Evolutionary conservation across 305 asterid genomes (phyloP), one percentile per base, ranked within the genome.

Genomic region (Fraxinus paxiana): DNA sequence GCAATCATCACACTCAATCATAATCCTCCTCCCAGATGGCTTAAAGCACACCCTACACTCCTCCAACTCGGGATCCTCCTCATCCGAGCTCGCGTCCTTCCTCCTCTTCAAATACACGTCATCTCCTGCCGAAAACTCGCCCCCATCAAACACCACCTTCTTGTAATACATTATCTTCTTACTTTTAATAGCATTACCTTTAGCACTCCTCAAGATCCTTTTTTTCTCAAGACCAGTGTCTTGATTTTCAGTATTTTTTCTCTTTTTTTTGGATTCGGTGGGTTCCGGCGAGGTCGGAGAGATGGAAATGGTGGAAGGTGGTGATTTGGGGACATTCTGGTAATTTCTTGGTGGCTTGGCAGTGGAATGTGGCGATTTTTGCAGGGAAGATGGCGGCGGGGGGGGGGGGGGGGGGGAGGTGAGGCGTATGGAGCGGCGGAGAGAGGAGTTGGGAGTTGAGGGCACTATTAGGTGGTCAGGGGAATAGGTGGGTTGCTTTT

Each of bases 1-100:
- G 81, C 99, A 96, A 77, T 92, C 96, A 77, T 94, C 99, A 80
- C 98, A 96, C 84, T 96, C 99, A 59, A 94, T 88, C 98, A 94
- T 90, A 75, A 94, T 63, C 54, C 82, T 85, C 79, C 31, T 87
- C 71, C 97, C 97, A 54, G 92, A 87, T 33, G 92, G 89, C 91
- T 85, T 92, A 59, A 92, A 92, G 77, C 99, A 94, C 71, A 92
- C 87, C 82, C 93, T 83, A 80, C 98, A 96, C 83, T 94, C 99
- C 90, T 96, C 99, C 69, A 81, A 88, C 73, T 83, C 97, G 9
- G 92, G 97, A n/a, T 91, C 94, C 77, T 94, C 97, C 7, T 89
- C 78, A 30, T 94, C 98, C 0, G 94, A 91, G 75, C 82, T 79
- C 4, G 89, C 87, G 2, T 87, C 94, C 73, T 92, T 97, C 79